Evolutionary conservation across 495 filamentous ascomycete genomes (phyloP), one percentile per base, ranked within the genome.

Genomic region (Aspergillus affinis): DNA sequence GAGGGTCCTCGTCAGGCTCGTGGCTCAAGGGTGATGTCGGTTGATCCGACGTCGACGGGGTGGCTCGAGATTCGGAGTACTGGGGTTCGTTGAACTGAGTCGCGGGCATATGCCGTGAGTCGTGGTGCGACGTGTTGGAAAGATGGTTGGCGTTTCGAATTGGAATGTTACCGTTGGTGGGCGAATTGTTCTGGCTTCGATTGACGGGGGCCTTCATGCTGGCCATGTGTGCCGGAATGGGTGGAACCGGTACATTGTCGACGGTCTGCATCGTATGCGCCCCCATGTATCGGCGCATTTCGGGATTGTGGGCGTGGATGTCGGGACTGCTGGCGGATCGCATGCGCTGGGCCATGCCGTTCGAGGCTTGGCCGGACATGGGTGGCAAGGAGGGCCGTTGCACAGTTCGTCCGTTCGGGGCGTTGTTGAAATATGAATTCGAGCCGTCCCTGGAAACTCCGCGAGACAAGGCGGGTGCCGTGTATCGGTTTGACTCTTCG

Each of bases 301-400:
- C 75, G 0, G 78, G 65, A 46, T 73, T 78, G 53, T 79, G 69
- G 59, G 84, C 78, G 60, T 88, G 85, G 57, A 89, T 87, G 60
- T 88, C 84, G 1, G 86, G 86, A 58, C 84, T 87, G 67, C 86
- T 89, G 13, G 84, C 86, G n/a, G 85, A 87, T n/a, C 86, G 82
- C 72, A 86, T 72, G 32, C 86, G 78, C 68, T 86, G 75, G 62
- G 80, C 67, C 60, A 80, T 70, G 27, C 76, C 72, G 51, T 79
- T 76, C 10, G 77, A 78, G 59, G 87, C 75, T 54, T 87, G 84
- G 32, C 81, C 71, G 55, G 83, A 81, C 81, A 93, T 88, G 2
- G 88, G 89, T 47, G 92, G 90, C 64, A 95, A 79, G 17, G 92
- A 96, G 20, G 93, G 92, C 29, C 92, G 83, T 63, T 91, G 86